Percentiles rank a stretch among this genome's conserved stretches.
phyloP scores from a whole-genome alignment of 1,139 yeast species.

The Kurtzmaniella quercitrusa region DNA sequence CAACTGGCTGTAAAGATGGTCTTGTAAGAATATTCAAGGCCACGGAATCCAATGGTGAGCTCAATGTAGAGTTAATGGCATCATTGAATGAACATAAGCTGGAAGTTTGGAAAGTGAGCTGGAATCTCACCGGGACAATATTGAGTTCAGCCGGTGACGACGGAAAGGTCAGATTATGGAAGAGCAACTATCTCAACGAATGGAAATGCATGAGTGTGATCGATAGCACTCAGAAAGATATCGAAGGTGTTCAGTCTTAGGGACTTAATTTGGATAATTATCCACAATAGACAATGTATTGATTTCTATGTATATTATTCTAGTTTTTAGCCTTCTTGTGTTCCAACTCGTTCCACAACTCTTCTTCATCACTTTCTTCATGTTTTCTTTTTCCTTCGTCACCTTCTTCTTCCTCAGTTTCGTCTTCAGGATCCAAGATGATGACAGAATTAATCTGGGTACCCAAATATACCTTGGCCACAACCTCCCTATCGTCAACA shows the following conservation, averaged over 20 bases:
- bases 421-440: slow-evolving; percentile 48
- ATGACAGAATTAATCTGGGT: slow-evolving; percentile 62
- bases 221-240: slow-evolving; percentile 50
- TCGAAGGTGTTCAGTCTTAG: neutral
- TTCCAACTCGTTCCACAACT: slow-evolving; percentile 37
- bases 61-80: slow-evolving; percentile 36
- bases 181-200: slow-evolving; percentile 76
- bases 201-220: slow-evolving; percentile 92
- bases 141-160: slow-evolving; percentile 95
- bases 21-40: slow-evolving; percentile 80
- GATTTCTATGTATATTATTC: slow-evolving; percentile 16
- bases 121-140: slow-evolving; percentile 93
- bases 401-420: slow-evolving; percentile 19
- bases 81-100: slow-evolving; percentile 67
- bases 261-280: neutral
- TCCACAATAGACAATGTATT: neutral
- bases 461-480: slow-evolving; percentile 74
- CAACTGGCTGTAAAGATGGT: slow-evolving; percentile 96
- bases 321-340: slow-evolving; percentile 18
- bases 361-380: slow-evolving; percentile 31
- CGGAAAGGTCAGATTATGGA: slow-evolving; percentile 89
- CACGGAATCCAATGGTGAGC: slow-evolving; percentile 36
- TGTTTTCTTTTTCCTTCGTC: slow-evolving; percentile 16
- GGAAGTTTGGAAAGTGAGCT: slow-evolving; percentile 94
- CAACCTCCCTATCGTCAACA: slow-evolving; percentile 48